Percentiles rank a stretch among this genome's conserved stretches.
These are phyloP conservation scores for Salmacisia buchloeana DNA, from an alignment of 1,284 basidiomycete species.

Conservation along the genomic window DNA sequence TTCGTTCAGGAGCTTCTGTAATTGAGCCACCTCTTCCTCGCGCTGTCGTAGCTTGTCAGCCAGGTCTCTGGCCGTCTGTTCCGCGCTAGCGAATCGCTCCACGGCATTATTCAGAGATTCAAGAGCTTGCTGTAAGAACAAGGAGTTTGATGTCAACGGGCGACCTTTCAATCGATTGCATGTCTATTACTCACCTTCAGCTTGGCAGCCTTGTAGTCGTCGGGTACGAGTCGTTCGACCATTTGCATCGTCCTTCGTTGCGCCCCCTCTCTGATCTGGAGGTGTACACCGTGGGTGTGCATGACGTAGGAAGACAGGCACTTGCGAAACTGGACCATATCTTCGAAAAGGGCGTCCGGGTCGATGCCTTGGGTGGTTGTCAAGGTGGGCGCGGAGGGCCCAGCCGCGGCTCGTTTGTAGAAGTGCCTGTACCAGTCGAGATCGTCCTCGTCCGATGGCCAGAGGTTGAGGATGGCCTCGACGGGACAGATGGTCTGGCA, in stretches of 20 bases:
- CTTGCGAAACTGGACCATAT: background rate
- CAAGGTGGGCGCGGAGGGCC: background rate
- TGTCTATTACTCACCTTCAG: background rate
- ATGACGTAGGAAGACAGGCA: background rate
- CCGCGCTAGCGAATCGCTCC: background rate
- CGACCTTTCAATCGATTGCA: too few relatives aligned
- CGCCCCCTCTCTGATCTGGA: background rate
- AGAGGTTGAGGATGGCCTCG: background rate
- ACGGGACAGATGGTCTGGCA: conserved; percentile 5
- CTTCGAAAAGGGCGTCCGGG: background rate
- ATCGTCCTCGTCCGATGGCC: conserved; percentile 7
- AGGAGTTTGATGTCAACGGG: background rate
- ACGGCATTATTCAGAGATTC: background rate
- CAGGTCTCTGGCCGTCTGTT: background rate
- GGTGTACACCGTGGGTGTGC: background rate
- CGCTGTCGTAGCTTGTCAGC: background rate
- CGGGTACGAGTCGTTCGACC: conserved; percentile 1
- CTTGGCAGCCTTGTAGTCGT: background rate
- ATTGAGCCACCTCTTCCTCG: background rate
- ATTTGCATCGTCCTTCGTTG: background rate
- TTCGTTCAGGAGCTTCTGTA: background rate
- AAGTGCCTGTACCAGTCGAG: background rate
- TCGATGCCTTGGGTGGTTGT: background rate
- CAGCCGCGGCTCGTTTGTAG: background rate
- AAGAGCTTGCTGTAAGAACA: background rate